These are phyloP conservation scores for Sclerotinia nivalis DNA, from an alignment of 2,329 filamentous ascomycete genomes.

Conservation along the genomic window DNA sequence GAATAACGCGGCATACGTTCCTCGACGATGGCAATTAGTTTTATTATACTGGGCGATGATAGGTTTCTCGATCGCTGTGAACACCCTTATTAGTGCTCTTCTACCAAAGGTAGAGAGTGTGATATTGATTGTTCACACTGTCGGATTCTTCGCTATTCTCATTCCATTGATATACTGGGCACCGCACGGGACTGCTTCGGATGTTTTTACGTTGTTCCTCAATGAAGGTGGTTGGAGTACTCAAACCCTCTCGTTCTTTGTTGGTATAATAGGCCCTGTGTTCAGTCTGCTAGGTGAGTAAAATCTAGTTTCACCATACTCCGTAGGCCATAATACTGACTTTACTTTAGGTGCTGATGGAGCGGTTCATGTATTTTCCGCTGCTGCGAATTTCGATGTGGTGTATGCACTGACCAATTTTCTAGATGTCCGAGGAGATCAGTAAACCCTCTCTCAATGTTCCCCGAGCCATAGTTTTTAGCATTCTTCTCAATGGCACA, in stretches of 20 bases:
- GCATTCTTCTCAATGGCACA: conserved; percentile 49
- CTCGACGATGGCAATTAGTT: conserved; percentile 46
- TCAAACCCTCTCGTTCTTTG: conserved; percentile 40
- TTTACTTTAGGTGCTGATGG: conserved; percentile 14
- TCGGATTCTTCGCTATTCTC: conserved; percentile 48
- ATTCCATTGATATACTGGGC: conserved; percentile 41
- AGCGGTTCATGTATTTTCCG: conserved; percentile 10
- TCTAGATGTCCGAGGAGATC: conserved; percentile 22
- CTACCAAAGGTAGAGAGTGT: conserved; percentile 47
- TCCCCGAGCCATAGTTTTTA: conserved; percentile 44
- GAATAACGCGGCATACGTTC: conserved; percentile 42
- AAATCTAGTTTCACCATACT: background rate
- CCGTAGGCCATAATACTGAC: background rate
- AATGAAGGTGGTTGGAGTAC: conserved; percentile 40
- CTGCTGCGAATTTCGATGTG: background rate
- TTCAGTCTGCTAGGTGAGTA: conserved; percentile 4
- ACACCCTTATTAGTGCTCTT: conserved; percentile 44
- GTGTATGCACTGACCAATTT: background rate
- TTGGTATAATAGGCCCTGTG: conserved; percentile 26
- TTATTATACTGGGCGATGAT: conserved; percentile 46
- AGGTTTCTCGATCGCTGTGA: conserved; percentile 45
- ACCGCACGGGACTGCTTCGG: conserved; percentile 26
- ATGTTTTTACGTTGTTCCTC: conserved; percentile 39
- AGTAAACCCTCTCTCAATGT: conserved; percentile 7
- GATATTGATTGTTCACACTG: conserved; percentile 47